Conservation (phyloP, 305 asterid species). For the Fraxinus sp. region DNA sequence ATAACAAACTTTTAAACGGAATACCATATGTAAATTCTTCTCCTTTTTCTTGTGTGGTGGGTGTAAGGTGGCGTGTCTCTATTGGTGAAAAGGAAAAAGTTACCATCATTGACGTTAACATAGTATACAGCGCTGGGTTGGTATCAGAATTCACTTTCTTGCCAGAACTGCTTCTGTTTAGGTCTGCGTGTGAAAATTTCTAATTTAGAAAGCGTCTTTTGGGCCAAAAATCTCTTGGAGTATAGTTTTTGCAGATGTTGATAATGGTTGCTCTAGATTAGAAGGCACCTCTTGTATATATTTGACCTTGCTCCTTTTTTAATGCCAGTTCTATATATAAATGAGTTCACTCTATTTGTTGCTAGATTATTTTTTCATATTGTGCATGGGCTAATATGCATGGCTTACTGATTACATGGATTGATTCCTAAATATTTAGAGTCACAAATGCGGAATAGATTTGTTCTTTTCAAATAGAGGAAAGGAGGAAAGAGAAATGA, state of each 20-base stretch:
- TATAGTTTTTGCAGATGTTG: slow-evolving; percentile 35
- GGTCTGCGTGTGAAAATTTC: slow-evolving; percentile 24
- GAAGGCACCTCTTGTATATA: slow-evolving; percentile 44
- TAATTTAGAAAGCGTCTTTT: slow-evolving; percentile 22
- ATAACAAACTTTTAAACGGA: slow-evolving; percentile 17
- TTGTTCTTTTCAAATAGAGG: background rate
- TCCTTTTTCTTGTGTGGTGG: slow-evolving; percentile 14
- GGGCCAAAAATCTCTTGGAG: background rate
- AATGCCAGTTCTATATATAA: slow-evolving; percentile 27
- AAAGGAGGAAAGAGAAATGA: background rate
- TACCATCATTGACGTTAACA: slow-evolving; percentile 25
- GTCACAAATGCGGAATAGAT: background rate
- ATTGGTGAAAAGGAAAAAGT: slow-evolving; percentile 17
- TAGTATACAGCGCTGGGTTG: slow-evolving; percentile 1
- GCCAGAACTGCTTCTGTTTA: slow-evolving; percentile 21
- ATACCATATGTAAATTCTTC: slow-evolving; percentile 27
- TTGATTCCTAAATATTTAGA: background rate
- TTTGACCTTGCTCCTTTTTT: slow-evolving; percentile 30
- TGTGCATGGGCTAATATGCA: background rate
- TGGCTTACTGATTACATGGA: background rate
- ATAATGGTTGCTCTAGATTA: slow-evolving; percentile 35
- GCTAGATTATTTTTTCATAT: background rate
- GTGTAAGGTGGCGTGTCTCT: slow-evolving; percentile 6
- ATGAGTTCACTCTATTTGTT: background rate
- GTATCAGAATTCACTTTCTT: background rate